phyloP scores from a whole-genome alignment of 139 green algal genomes.

The Closterium sp. region DNA sequence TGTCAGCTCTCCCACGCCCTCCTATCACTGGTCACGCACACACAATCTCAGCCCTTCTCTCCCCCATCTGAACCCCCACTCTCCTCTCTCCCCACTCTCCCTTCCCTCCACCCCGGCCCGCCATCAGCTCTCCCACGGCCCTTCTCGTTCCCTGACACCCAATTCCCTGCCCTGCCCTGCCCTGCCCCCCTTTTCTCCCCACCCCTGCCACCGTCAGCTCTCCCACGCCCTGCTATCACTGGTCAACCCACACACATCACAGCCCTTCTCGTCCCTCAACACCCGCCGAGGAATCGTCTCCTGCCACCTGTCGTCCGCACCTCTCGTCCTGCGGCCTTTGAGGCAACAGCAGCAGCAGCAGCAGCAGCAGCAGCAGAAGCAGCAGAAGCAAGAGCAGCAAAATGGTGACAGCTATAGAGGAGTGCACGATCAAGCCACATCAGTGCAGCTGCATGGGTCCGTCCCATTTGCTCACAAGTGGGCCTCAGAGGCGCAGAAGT shows the following conservation, averaged over 20 bases:
- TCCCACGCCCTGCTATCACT: too few relatives aligned
- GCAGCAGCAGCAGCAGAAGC: not conserved
- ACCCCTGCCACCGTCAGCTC: too few relatives aligned
- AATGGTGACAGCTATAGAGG: not conserved
- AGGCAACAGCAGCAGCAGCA: not conserved
- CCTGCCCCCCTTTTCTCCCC: too few relatives aligned
- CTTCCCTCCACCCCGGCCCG: not conserved
- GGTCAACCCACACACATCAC: too few relatives aligned
- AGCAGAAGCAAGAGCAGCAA: not conserved
- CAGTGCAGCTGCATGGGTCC: not conserved
- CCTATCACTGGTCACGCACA: not conserved
- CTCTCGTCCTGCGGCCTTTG: not conserved
- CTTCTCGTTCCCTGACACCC: not conserved
- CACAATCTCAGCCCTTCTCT: not conserved
- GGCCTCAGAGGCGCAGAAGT: not conserved
- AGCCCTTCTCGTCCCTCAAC: too few relatives aligned
- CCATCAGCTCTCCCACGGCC: not conserved
- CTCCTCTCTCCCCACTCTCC: not conserved
- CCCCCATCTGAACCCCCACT: too few relatives aligned
- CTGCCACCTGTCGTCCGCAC: not conserved
- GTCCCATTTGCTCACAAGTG: not conserved
- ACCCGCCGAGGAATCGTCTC: too few relatives aligned
- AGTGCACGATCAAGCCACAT: not conserved
- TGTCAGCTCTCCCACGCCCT: not conserved
- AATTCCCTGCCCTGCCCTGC: not conserved